These are phyloP conservation scores for Zygosaccharomyces pseudobailii DNA, from an alignment of 1,139 yeast genomes.

Conservation along the genomic window DNA sequence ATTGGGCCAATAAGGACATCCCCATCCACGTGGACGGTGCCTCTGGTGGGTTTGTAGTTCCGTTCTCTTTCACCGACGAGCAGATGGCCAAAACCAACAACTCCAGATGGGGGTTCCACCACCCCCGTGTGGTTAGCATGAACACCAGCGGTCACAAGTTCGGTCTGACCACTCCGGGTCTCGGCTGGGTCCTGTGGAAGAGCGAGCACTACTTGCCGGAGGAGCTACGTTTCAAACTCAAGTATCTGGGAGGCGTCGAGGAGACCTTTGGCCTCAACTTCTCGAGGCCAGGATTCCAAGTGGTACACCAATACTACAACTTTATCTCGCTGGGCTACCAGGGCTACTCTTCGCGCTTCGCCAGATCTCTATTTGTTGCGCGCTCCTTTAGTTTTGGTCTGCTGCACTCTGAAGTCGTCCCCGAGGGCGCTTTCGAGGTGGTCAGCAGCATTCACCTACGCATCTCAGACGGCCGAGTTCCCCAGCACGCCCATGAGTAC, in stretches of 20 bases:
- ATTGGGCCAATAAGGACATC: conserved; percentile 51
- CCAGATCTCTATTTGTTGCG: conserved; percentile 45
- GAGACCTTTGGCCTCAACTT: conserved; percentile 83
- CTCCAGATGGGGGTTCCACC: conserved; percentile 70
- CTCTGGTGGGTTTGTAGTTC: conserved; percentile 84
- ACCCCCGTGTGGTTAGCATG: conserved; percentile 74
- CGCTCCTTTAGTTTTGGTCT: conserved; percentile 26
- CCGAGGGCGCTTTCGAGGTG: conserved; percentile 60
- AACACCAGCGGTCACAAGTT: conserved; percentile 94
- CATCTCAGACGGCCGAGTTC: conserved; percentile 16
- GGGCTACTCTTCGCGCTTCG: conserved; percentile 65
- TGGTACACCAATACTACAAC: conserved; percentile 80
- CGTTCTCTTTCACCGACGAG: conserved; percentile 69
- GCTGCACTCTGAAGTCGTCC: conserved; percentile 45
- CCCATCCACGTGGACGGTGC: conserved; percentile 96
- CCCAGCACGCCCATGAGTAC: conserved; percentile 19
- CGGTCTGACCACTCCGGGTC: conserved; percentile 84
- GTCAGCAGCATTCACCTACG: conserved; percentile 73
- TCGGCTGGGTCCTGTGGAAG: conserved; percentile 90
- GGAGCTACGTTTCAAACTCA: conserved; percentile 67
- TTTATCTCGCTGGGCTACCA: conserved; percentile 63
- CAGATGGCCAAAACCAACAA: conserved; percentile 20
- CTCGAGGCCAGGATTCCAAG: conserved; percentile 90
- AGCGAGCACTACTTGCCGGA: conserved; percentile 60
- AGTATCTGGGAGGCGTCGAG: conserved; percentile 85